These are phyloP conservation scores for Eucalyptus polyanthemos DNA, from an alignment of 345 rosid species.

Conservation along the genomic window DNA sequence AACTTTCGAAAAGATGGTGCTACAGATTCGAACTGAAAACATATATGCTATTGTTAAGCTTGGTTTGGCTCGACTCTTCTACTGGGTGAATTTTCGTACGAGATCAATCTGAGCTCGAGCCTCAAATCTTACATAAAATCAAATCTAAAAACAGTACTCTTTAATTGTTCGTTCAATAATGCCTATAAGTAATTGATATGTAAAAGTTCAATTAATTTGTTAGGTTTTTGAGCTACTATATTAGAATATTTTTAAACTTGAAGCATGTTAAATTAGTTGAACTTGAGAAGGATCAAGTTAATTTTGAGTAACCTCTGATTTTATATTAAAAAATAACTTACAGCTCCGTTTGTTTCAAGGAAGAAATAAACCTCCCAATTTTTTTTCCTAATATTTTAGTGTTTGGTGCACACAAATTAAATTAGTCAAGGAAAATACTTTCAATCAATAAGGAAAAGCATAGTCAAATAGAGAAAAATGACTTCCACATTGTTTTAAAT, in stretches of 20 bases:
- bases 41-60: neutral
- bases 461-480: too few species aligned
- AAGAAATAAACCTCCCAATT: too few species aligned
- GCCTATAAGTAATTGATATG: neutral
- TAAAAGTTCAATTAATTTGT: too few species aligned
- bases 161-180: neutral
- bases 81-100: neutral
- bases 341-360: fast-evolving
- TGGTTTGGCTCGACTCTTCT: neutral
- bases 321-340: too few species aligned
- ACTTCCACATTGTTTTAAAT: too few species aligned
- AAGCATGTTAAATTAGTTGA: neutral
- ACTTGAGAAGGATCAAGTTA: neutral
- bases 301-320: neutral
- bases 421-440: too few species aligned
- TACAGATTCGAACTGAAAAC: neutral
- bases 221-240: neutral
- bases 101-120: neutral
- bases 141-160: neutral
- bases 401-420: too few species aligned
- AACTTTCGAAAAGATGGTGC: neutral
- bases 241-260: neutral
- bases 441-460: too few species aligned
- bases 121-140: neutral
- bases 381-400: fast-evolving